Evolutionary conservation across 2,329 filamentous ascomycete species (phyloP), one percentile per base, ranked within the genome.

Genomic region (Dryadomyces quercivorus): DNA sequence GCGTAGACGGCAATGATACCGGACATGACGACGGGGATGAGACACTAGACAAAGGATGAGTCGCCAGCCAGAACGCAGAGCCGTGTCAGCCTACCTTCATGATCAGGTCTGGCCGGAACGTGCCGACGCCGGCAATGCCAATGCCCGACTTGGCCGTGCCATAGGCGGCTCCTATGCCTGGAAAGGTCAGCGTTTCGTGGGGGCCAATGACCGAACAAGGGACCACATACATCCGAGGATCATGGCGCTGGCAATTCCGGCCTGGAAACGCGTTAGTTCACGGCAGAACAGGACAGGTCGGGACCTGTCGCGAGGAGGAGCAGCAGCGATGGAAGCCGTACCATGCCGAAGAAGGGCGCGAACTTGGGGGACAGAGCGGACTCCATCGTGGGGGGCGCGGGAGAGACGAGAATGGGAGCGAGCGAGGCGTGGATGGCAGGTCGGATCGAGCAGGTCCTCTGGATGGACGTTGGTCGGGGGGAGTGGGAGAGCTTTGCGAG

Each of bases 1-100:
- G 91, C 88, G 74, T 98, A 98, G 62, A 98, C 93, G 56, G 93
- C 93, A 65, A 98, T 89, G 68, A 98, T 98, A 81, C 93, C 93
- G 63, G 93, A 95, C 93, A 98, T 98, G 75, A 98, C 85, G 61
- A 93, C 87, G 59, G 88, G 87, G 62, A 92, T 91, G 53, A 92
- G 75, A 55, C 85, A 91, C 86, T 90, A 63, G 38, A 13, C 2
- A 16, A 5, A 13, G 22, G 12, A 9, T 22, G 9, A 26, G 12
- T 9, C 9, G 18, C 44, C 6, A 22, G n/a, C 1, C 40, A 16
- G 42, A 38, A 38, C 15, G 12, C 3, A 20, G 10, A 7, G 8
- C 26, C 4, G 4, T 31, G 26, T 8, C 31, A 1, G n/a, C 69
- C 40, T 71, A 86, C 86, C 84, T 93, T 94, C 88, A 94, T 93